These are phyloP conservation scores for Pythium aristosporum DNA, from an alignment of 352 stramenopile genomes.

Conservation along the genomic window DNA sequence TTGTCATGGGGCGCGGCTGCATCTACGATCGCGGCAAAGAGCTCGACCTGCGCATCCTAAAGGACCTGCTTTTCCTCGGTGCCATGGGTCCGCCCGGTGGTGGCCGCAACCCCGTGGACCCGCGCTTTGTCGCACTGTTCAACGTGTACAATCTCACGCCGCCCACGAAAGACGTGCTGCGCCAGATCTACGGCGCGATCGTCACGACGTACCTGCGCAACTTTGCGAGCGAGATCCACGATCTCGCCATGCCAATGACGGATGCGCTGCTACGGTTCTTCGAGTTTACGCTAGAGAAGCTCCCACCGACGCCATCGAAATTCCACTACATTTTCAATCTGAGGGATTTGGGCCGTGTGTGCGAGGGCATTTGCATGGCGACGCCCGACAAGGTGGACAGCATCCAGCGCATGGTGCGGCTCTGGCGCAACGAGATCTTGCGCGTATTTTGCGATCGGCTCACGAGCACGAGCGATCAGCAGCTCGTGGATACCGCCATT, in stretches of 20 bases:
- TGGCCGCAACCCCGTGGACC: constrained; percentile 93
- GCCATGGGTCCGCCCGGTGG: constrained; percentile 95
- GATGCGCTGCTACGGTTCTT: constrained; percentile 88
- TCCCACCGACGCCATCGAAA: constrained; percentile 93
- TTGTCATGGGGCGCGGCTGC: constrained; percentile 89
- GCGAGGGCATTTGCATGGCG: constrained; percentile 93
- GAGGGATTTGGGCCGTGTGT: constrained; percentile 92
- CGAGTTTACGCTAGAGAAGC: constrained; percentile 87
- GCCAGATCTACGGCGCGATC: constrained; percentile 94
- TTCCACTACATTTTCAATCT: constrained; percentile 98
- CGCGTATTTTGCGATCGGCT: constrained; percentile 94
- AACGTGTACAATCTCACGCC: constrained; percentile 96
- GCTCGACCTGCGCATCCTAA: constrained; percentile 91
- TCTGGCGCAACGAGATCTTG: constrained; percentile 93
- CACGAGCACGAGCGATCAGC: constrained; percentile 83
- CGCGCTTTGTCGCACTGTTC: constrained; percentile 93
- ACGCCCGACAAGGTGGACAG: constrained; percentile 88
- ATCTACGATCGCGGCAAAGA: constrained; percentile 96
- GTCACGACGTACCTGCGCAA: constrained; percentile 87
- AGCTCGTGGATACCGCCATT: constrained; percentile 83
- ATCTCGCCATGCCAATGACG: constrained; percentile 80
- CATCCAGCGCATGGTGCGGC: constrained; percentile 69
- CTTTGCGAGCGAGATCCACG: constrained; percentile 87
- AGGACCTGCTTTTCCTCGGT: constrained; percentile 93
- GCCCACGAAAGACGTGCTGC: constrained; percentile 88